Evolutionary conservation across 345 rosid species (phyloP), one percentile per base, ranked within the genome.

Genomic region (Acer campestre): DNA sequence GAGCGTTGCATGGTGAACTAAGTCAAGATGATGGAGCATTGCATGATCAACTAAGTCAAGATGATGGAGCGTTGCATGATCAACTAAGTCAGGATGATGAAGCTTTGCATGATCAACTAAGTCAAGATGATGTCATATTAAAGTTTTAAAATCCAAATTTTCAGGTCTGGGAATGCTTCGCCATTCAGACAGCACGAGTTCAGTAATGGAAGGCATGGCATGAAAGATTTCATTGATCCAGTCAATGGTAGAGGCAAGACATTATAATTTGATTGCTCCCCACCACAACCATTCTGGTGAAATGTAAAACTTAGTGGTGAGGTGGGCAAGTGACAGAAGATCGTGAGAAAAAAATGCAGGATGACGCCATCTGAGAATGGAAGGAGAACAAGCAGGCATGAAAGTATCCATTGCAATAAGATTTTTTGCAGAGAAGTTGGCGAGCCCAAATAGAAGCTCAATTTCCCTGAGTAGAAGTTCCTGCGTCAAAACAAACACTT

Each of bases 401-500:
- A 83, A 84, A 78, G 22, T 80, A 78, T 87, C 90, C 89, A 86
- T 80, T 81, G 91, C 91, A 84, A 83, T 77, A 80, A 80, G 84
- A 75, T 82, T 73, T 79, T 78, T 85, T 79, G 88, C 84, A 86
- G 87, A 84, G 89, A 86, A 84, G 88, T 85, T 83, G 92, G 81
- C 86, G 77, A 85, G 87, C 85, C 81, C 83, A 84, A 82, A 89
- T 82, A 89, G 81, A 85, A 88, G 91, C 88, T 88, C 91, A 89
- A 74, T 79, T 80, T 87, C 89, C 95, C 81, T 85, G 84, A 85
- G 90, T 80, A 84, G 82, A 74, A 70, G 88, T 79, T 89, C 97
- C 97, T 94, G 96, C 94, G 92, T 88, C 91, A 88, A 94, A 94
- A 91, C 85, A 94, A 94, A 91, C 90, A 82, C 94, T 92, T 88